Evolutionary conservation across 768 basidiomycete species (phyloP).

Genomic region (Boletus subparvulus): DNA sequence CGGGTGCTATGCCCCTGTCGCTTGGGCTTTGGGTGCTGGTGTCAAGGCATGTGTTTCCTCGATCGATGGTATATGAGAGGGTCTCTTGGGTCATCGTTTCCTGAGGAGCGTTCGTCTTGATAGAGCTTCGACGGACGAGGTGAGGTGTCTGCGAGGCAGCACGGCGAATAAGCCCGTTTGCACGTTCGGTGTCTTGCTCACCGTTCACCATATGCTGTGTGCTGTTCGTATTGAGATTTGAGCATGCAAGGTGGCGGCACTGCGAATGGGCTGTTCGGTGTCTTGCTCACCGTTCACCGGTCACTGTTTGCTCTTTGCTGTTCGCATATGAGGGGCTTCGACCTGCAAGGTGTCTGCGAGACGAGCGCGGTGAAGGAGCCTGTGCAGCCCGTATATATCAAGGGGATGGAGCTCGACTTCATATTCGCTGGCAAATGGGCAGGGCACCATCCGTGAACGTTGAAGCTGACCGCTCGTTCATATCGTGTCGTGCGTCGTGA

Average conservation of each 20-base stretch:
- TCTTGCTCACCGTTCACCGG: constrained; percentile 12
- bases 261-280: constrained; percentile 8
- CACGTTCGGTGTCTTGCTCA: constrained; percentile 15
- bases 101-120: constrained; percentile 13
- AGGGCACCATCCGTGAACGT: neutral
- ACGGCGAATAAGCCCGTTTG: constrained; percentile 1
- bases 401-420: neutral
- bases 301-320: neutral
- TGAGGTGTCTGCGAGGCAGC: constrained; percentile 21
- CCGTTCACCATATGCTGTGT: constrained; percentile 1
- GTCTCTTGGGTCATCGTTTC: constrained; percentile 1
- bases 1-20: neutral
- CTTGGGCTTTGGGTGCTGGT: neutral
- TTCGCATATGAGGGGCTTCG: neutral
- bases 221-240: neutral
- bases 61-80: constrained; percentile 19
- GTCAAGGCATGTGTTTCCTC: constrained; percentile 1
- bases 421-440: constrained; percentile 2
- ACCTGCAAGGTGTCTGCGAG: constrained; percentile 18
- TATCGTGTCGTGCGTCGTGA: constrained; percentile 1
- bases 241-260: constrained; percentile 5
- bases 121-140: constrained; percentile 7
- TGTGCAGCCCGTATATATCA: constrained; percentile 3
- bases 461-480: constrained; percentile 3
- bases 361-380: constrained; percentile 16